These are phyloP conservation scores for Chimonanthus praecox DNA, from an alignment of 164 flowering plant species.

Conservation along the genomic window DNA sequence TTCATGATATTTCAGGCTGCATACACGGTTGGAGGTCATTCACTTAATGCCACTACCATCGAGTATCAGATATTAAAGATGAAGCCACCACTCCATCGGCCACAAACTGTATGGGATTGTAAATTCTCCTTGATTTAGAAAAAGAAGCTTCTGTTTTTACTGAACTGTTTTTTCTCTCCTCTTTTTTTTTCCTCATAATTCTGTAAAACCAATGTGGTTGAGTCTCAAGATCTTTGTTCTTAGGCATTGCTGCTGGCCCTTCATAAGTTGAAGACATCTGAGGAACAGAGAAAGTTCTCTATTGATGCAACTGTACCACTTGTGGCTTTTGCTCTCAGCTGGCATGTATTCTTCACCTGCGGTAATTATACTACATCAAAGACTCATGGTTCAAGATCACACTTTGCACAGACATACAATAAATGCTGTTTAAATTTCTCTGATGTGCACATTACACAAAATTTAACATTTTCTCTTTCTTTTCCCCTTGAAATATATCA, in stretches of 20 bases:
- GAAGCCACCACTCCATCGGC: slow-evolving; percentile 77
- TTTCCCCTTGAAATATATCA: not conserved
- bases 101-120: slow-evolving; percentile 55
- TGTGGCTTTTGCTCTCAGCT: slow-evolving; percentile 64
- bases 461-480: no score
- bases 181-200: not conserved
- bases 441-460: not conserved
- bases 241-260: slow-evolving; percentile 78
- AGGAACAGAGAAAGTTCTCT: slow-evolving; percentile 52
- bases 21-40: slow-evolving; percentile 75
- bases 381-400: not conserved
- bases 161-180: not conserved
- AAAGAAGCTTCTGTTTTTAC: not conserved
- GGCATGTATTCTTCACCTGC: slow-evolving; percentile 86
- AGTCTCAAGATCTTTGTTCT: not conserved
- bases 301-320: slow-evolving; percentile 53
- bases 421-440: not conserved
- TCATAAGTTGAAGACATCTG: slow-evolving; percentile 61
- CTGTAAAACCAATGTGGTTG: not conserved
- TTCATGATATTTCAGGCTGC: slow-evolving; percentile 48
- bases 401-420: not conserved
- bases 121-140: not conserved
- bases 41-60: slow-evolving; percentile 62
- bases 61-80: slow-evolving; percentile 70
- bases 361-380: slow-evolving; percentile 27